Conservation (phyloP, 306 rosid species). For the Coriaria nepalensis region DNA sequence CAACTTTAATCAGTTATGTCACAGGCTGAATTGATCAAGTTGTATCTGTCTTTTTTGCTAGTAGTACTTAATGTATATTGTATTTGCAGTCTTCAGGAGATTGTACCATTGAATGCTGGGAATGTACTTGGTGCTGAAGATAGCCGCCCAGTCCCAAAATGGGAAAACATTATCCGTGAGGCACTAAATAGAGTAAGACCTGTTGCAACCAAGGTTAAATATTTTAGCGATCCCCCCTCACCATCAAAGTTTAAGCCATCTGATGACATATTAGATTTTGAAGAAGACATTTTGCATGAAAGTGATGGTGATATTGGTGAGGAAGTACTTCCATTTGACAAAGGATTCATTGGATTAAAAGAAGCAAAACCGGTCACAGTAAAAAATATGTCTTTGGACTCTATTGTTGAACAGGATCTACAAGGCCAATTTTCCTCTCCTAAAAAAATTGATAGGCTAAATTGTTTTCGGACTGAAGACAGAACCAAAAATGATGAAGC, state of each 20-base stretch:
- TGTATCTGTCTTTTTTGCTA: conserved; percentile 4
- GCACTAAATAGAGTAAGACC: conserved; percentile 54
- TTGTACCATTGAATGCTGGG: conserved; percentile 84
- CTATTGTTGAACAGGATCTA: conserved; percentile 20
- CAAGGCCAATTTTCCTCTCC: conserved; percentile 37
- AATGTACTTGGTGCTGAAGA: conserved; percentile 82
- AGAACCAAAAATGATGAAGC: conserved; percentile 17
- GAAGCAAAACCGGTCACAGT: conserved; percentile 13
- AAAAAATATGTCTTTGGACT: conserved; percentile 12
- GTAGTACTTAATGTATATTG: conserved; percentile 4
- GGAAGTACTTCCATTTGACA: conserved; percentile 65
- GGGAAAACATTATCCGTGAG: conserved; percentile 74
- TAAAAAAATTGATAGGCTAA: conserved; percentile 50
- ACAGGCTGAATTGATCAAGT: conserved; percentile 3
- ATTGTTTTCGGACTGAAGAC: conserved; percentile 38
- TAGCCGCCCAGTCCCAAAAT: conserved; percentile 56
- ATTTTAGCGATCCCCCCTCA: conserved; percentile 86
- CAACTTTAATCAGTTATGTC: background rate
- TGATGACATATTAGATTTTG: conserved; percentile 43
- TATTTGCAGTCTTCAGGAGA: conserved; percentile 79
- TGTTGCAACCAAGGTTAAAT: conserved; percentile 36
- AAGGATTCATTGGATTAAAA: conserved; percentile 27
- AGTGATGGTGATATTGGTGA: conserved; percentile 76
- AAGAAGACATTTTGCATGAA: conserved; percentile 58
- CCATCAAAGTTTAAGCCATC: conserved; percentile 75